Base-by-base conservation (phyloP, 495 filamentous ascomycete genomes). In the Rhypophila decipiens region DNA sequence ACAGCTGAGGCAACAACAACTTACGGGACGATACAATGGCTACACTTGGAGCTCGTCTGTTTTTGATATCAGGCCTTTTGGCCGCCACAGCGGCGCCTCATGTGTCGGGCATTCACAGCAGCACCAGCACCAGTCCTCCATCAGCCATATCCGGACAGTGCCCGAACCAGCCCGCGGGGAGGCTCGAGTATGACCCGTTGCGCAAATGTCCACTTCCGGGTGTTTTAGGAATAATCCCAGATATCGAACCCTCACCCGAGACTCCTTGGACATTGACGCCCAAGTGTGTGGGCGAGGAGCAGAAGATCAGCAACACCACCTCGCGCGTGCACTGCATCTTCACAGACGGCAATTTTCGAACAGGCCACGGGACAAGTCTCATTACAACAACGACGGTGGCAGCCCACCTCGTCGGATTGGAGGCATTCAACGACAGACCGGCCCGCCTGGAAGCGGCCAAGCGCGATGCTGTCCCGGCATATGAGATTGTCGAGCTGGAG, bases 251-350 rank as follows among this genome's bases (percentile, higher is more conserved):
- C 23, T 12, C 41, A 17, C 4, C 24, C 15, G 31, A 19, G n/a
- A 22, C 53, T 0, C 34, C 45, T 13, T 61, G 58, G 58, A 35
- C 47, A 10, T 50, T 34, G 8, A 35, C 50, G 1, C 58, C 58
- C 0, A 39, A 35, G 3, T 61, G 58, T 41, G 20, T 48, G 5
- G 24, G 17, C 27, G 20, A 24, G 12, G 13, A 27, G 4, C 22
- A 40, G 4, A 39, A 39, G 3, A 42, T 37, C 4, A 29, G 20
- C 19, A 52, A 35, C 15, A 15, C 8, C n/a, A 21, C 51, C 9
- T 22, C 34, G 19, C 27, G 27, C 27, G 3, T 46, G 8, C 58
- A 68, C 46, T 71, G 67, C 41, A 44, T 71, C 20, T 69, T 67
- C 42, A 60, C 61, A 4, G 58, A 55, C 9, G 34, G 54, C 15